Evolutionary conservation across 345 rosid species (phyloP), one percentile per base, ranked within the genome.

Genomic region (Clarkia xantiana): DNA sequence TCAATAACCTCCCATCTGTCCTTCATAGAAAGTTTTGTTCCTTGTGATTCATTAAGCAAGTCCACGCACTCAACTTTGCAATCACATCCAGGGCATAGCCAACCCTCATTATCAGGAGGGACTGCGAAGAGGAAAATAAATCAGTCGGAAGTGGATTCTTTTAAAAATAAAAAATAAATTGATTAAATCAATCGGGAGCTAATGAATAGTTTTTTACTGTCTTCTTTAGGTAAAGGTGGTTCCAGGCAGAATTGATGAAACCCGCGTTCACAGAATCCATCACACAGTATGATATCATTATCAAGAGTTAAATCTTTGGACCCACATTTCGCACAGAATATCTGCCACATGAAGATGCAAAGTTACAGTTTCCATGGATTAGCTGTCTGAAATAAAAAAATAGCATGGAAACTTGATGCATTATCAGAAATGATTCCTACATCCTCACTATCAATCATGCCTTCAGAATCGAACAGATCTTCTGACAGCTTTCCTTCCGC

Each of bases 261-360:
- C 45, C 90, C 96, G 18, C 99, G 81, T 55, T 87, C 95, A 52
- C 99, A 93, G 56, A 75, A 72, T 42, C 99, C 99, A 58, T 93
- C 99, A 22, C 99, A 87, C 50, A 93, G 94, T 66, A 93, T 77
- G 62, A 93, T 87, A 74, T 93, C 99, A 60, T 93, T 84, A 58
- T 82, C 74, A 57, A 58, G 39, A 63, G 86, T 58, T 68, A 80
- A 59, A 53, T 93, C 99, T 71, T 87, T 74, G 48, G 96, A 82
- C 51, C 85, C 79, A 74, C 99, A 93, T 74, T 82, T 93, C 55
- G 96, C 87, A 70, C 99, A 93, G 69, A 82, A 87, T 58, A 93
- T 93, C 96, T 93, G 86, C 67, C 55, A 66, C 29, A 44, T 52
- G 56, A 53, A 52, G 48, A 64, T 34, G 57, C 49, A 53, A 58